Evolutionary conservation across 306 rosid species (phyloP).

Genomic region (Oxytropis ochrocephala): DNA sequence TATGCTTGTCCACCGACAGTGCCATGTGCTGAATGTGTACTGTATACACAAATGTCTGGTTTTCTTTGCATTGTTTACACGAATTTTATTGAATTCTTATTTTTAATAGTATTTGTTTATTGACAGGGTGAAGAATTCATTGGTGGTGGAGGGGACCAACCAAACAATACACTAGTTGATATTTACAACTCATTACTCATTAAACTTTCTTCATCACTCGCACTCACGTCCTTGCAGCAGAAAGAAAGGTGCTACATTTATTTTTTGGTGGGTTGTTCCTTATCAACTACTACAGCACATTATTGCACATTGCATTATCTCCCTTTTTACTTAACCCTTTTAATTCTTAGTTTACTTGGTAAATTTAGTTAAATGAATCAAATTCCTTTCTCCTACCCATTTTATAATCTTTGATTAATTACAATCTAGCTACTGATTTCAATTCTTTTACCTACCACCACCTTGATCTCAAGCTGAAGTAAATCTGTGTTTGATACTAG

Average conservation of each 20-base stretch:
- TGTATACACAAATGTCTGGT: background rate
- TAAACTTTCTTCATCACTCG: slow-evolving; percentile 2
- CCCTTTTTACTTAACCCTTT: slow-evolving; percentile 4
- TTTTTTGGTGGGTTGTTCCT: slow-evolving; percentile 29
- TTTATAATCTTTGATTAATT: background rate
- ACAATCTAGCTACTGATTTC: slow-evolving; percentile 20
- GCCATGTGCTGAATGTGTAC: slow-evolving; percentile 29
- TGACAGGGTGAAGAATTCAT: background rate
- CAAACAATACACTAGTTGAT: background rate
- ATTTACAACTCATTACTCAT: slow-evolving; percentile 23
- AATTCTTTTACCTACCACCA: background rate
- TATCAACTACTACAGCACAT: slow-evolving; percentile 28
- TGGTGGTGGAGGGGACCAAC: slow-evolving; percentile 9
- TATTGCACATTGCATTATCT: slow-evolving; percentile 10
- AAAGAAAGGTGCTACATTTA: slow-evolving; percentile 33
- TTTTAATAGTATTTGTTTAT: background rate
- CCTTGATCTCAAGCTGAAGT: slow-evolving; percentile 10
- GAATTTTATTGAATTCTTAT: background rate
- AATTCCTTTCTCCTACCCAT: slow-evolving; percentile 12
- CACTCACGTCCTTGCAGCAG: slow-evolving; percentile 24
- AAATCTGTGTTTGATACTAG: background rate
- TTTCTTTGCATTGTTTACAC: background rate
- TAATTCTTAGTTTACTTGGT: background rate
- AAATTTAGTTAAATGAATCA: slow-evolving; percentile 18
- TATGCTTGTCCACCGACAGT: slow-evolving; percentile 31